Conservation (phyloP, 2,329 filamentous ascomycete species). For the Periglandula ipomoeae region DNA sequence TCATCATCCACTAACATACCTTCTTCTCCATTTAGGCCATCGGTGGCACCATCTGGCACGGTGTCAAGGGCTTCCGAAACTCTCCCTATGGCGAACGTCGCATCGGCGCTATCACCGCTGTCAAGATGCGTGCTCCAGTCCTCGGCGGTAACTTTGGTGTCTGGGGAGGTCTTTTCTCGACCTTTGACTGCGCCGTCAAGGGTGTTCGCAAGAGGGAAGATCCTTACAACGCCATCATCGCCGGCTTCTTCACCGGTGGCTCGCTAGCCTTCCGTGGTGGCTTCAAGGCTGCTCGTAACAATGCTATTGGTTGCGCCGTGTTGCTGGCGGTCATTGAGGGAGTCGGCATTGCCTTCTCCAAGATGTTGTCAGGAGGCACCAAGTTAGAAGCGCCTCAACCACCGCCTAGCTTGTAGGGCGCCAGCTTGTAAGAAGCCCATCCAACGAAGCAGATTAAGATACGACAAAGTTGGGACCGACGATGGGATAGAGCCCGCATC, state of each 20-base stretch:
- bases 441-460: not conserved
- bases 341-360: slow-evolving; percentile 89
- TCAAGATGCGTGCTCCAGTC: slow-evolving; percentile 94
- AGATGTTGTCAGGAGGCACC: slow-evolving; percentile 86
- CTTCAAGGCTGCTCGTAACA: slow-evolving; percentile 84
- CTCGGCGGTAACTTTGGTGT: slow-evolving; percentile 97
- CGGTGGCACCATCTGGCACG: slow-evolving; percentile 85
- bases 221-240: slow-evolving; percentile 95
- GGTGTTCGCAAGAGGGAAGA: slow-evolving; percentile 93
- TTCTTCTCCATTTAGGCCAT: slow-evolving; percentile 43
- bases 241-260: slow-evolving; percentile 93
- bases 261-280: slow-evolving; percentile 87
- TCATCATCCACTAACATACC: not conserved
- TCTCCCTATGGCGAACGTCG: slow-evolving; percentile 87
- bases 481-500: not conserved
- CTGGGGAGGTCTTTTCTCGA: slow-evolving; percentile 93
- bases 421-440: slow-evolving; percentile 18
- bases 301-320: slow-evolving; percentile 91
- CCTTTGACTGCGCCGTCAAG: slow-evolving; percentile 95
- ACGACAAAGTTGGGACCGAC: not conserved
- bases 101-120: slow-evolving; percentile 91
- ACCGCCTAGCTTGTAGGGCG: slow-evolving; percentile 21
- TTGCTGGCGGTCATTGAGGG: slow-evolving; percentile 94
- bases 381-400: slow-evolving; percentile 56
- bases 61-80: slow-evolving; percentile 89